Base-by-base conservation (phyloP, 2,329 filamentous ascomycete genomes). In the Metarhizium guizhouense region DNA sequence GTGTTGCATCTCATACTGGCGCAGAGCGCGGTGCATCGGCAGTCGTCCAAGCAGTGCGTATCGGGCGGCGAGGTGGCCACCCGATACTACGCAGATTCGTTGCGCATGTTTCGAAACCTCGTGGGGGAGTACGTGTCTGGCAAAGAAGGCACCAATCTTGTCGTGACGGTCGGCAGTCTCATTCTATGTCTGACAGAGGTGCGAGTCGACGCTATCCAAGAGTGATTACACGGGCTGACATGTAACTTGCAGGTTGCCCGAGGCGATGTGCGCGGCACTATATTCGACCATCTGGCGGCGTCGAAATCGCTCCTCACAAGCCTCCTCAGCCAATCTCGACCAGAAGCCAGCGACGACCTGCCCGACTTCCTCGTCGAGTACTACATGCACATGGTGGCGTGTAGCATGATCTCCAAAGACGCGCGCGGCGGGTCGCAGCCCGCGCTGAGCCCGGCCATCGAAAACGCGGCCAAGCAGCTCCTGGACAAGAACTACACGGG, bases 171-270 rank as follows among this genome's bases (percentile, higher is more conserved):
- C 11, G 75, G 74, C 3, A 74, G 74, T 36, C 63, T 78, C 10
- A 69, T 77, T 10, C 68, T 78, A 60, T 76, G 72, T 54, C 71
- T 78, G 52, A 75, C 73, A 2, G 75, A 78, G 69, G 75, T 78
- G 54, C 3, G 66, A 43, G 11, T 18, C 1, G 25, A 25, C 1
- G 25, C 25, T 0, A 25, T 25, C 25, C 25, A 25, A 25, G 25
- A 25, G 25, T 25, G 25, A 25, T 25, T 25, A 25, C 25, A 25
- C 2, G 16, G 30, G 58, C 57, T 62, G 52, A 67, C 57, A 20
- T 11, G 16, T 34, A 1, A 25, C 16, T 0, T 13, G 25, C 4
- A 61, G 68, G 65, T 62, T 65, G 75, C 74, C 54, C 52, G 73
- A 57, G 75, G 76, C 36, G 76, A 78, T 45, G 70, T 73, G 48